A percentile compares a stretch with the other conserved stretches of the same genome.
Conservation (phyloP, 1,284 basidiomycete genomes). For the Leccinum pallidistipes region DNA sequence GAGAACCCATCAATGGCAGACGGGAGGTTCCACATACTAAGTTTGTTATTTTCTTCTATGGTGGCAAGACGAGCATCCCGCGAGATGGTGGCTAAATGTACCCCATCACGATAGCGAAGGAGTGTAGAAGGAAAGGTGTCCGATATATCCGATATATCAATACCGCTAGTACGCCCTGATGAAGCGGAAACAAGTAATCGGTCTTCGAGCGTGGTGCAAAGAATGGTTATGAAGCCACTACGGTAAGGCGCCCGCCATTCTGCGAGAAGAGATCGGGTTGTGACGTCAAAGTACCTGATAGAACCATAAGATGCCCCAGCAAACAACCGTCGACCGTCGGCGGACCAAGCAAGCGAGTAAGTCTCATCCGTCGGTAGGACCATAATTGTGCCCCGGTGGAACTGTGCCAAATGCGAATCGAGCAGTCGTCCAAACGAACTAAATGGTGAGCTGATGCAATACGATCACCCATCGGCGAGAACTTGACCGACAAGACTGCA, state of each 20-base stretch:
- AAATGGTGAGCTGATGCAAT: conserved; percentile 4
- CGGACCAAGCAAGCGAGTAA: conserved; percentile 13
- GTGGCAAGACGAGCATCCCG: conserved; percentile 1
- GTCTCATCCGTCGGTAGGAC: neutral
- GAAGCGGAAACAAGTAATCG: conserved; percentile 13
- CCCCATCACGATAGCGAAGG: conserved; percentile 2
- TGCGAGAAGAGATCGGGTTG: neutral
- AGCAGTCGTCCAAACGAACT: neutral
- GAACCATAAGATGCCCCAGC: conserved; percentile 1
- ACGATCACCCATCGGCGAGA: conserved; percentile 14
- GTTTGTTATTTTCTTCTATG: neutral
- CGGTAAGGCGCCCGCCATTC: neutral
- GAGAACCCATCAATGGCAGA: neutral
- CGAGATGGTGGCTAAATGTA: conserved; percentile 1
- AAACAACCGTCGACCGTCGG: conserved; percentile 9
- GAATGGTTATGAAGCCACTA: neutral
- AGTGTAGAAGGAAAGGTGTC: neutral
- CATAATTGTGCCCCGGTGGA: neutral
- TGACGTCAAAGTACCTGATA: neutral
- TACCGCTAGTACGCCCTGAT: neutral
- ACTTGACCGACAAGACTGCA: conserved; percentile 15
- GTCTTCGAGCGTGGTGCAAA: conserved; percentile 7
- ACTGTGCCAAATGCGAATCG: conserved; percentile 14
- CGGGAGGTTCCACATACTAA: neutral
- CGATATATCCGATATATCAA: conserved; percentile 16